A percentile compares a stretch with the other conserved stretches of the same genome.
Evolutionary conservation across 345 rosid species (phyloP).

Genomic region (Diplotaxis tenuifolia): DNA sequence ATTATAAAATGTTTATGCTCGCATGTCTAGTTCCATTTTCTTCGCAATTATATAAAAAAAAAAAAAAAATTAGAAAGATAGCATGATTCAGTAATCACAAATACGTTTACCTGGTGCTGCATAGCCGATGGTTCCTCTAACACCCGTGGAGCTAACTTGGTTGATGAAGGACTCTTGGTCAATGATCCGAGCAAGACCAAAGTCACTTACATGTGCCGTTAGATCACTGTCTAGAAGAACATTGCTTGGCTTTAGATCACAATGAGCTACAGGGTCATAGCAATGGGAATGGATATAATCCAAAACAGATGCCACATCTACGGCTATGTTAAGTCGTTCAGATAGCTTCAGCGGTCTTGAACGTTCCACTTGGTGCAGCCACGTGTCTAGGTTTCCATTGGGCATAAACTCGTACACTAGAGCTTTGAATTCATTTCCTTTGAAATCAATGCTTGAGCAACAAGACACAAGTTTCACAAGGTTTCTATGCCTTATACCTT

Average conservation of each 20-base stretch:
- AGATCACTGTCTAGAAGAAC: conserved; percentile 27
- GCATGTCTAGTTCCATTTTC: conserved; percentile 46
- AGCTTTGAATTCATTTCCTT: conserved; percentile 55
- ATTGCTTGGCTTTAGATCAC: conserved; percentile 34
- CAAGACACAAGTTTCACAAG: conserved; percentile 43
- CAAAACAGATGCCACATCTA: conserved; percentile 29
- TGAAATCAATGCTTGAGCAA: conserved; percentile 47
- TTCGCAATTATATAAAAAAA: not conserved
- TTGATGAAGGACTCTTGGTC: conserved; percentile 6
- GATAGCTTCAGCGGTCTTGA: conserved; percentile 13
- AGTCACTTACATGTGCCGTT: conserved; percentile 32
- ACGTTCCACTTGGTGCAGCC: not conserved
- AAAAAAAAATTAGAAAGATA: not conserved
- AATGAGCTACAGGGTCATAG: conserved; percentile 17
- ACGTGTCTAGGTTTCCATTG: not conserved
- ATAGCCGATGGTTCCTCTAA: conserved; percentile 33
- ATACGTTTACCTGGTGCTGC: conserved; percentile 28
- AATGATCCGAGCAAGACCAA: conserved; percentile 30
- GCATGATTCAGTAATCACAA: not conserved
- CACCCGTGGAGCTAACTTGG: not conserved
- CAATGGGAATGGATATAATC: conserved; percentile 21
- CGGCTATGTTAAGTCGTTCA: conserved; percentile 39
- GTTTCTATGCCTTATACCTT: conserved; percentile 45
- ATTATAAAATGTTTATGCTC: too few relatives aligned
- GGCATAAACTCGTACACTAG: conserved; percentile 47